phyloP scores from a whole-genome alignment of 768 basidiomycete genomes.

The Tulasnella sp. region DNA sequence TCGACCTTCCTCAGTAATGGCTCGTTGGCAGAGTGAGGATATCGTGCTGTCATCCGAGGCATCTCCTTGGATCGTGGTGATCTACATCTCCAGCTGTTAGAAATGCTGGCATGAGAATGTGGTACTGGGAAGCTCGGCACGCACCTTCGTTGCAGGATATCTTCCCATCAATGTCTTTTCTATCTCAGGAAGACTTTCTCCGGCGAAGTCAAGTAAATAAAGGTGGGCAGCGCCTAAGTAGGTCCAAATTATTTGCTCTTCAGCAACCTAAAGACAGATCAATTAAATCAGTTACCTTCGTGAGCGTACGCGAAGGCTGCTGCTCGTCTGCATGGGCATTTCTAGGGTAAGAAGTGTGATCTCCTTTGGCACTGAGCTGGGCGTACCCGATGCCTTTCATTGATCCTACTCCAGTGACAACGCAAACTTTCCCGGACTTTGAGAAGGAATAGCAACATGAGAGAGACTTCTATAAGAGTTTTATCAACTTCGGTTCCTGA shows the following conservation, averaged over 20 bases:
- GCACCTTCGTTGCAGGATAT: conserved; percentile 79
- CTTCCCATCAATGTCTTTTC: conserved; percentile 51
- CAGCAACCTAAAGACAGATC: background rate
- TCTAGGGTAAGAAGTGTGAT: background rate
- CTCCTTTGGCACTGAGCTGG: background rate
- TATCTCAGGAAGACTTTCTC: conserved; percentile 56
- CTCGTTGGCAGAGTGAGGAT: conserved; percentile 53
- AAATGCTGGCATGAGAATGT: background rate
- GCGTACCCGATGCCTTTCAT: conserved; percentile 79
- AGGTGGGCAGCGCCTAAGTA: conserved; percentile 14
- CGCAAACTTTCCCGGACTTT: conserved; percentile 54
- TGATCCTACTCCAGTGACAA: conserved; percentile 83
- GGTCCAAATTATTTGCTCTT: background rate
- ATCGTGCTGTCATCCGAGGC: conserved; percentile 71
- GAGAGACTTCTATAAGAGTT: no score
- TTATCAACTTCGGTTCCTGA: background rate
- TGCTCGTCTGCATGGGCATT: conserved; percentile 18
- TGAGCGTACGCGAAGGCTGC: conserved; percentile 18
- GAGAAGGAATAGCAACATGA: background rate
- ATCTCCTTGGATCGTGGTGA: conserved; percentile 67
- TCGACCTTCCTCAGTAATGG: conserved; percentile 67
- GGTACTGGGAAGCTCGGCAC: conserved; percentile 14
- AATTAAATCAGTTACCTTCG: conserved; percentile 8
- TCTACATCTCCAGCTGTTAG: conserved; percentile 33
- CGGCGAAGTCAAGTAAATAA: conserved; percentile 46